A percentile compares a stretch with the other conserved stretches of the same genome.
Conservation (phyloP, 2,329 filamentous ascomycete genomes). For the Fusarium sp. region DNA sequence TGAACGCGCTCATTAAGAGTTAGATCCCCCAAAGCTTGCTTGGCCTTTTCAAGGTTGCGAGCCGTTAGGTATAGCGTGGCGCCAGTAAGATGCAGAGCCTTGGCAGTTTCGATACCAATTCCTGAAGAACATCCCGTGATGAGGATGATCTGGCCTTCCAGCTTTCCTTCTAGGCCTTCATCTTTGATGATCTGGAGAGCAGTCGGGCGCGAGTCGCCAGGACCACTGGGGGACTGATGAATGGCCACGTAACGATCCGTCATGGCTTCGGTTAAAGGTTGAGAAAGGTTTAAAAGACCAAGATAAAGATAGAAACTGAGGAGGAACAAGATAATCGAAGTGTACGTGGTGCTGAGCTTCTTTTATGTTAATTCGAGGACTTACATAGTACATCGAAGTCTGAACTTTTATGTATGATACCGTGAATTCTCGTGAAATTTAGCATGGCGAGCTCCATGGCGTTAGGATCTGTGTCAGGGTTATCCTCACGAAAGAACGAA, state of each 20-base stretch:
- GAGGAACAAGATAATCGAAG: too few species aligned
- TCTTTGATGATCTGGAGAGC: slow-evolving; percentile 13
- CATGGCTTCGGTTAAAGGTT: not conserved
- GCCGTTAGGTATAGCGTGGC: slow-evolving; percentile 14
- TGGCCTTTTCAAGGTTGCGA: slow-evolving; percentile 5
- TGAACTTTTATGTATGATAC: too few species aligned
- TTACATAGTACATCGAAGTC: too few species aligned
- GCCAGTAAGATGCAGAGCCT: slow-evolving; percentile 1
- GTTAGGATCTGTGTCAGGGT: too few species aligned
- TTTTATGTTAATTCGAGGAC: too few species aligned
- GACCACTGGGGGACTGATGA: slow-evolving; percentile 5
- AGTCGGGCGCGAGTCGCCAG: slow-evolving; percentile 8
- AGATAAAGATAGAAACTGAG: too few species aligned
- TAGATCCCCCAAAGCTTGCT: not conserved
- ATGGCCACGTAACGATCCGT: slow-evolving; percentile 17
- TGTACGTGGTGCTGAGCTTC: too few species aligned
- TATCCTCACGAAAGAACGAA: too few species aligned
- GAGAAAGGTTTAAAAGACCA: too few species aligned
- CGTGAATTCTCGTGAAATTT: too few species aligned
- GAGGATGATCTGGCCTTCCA: accelerated
- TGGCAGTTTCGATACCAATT: slow-evolving; percentile 3
- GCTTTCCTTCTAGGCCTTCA: not conserved
- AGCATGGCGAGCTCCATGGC: too few species aligned
- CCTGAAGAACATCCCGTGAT: slow-evolving; percentile 4
- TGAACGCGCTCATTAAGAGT: not conserved